Percentiles rank a stretch among this genome's conserved stretches.
These are phyloP conservation scores for Gynostemma pentaphyllum DNA, from an alignment of 306 rosid species.

Conservation along the genomic window DNA sequence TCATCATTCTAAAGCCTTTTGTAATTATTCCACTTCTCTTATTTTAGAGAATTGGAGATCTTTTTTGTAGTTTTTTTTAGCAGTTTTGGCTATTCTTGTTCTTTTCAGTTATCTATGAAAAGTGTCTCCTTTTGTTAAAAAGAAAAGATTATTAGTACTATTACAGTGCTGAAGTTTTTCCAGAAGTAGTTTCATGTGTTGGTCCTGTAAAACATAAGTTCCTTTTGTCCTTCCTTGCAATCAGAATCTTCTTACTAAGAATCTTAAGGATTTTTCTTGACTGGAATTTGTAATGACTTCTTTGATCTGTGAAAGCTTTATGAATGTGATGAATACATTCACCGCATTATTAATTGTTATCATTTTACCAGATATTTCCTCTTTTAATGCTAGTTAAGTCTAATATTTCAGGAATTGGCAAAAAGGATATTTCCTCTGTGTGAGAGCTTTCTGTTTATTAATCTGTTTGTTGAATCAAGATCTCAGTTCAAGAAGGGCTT, in stretches of 20 bases:
- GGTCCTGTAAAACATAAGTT: not conserved
- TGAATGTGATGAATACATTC: not conserved
- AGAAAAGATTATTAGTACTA: too few species aligned
- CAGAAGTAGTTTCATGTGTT: not conserved
- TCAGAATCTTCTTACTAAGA: not conserved
- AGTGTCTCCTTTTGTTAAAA: too few species aligned
- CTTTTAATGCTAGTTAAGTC: constrained; percentile 2
- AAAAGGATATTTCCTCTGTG: constrained; percentile 82
- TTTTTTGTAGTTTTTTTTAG: too few species aligned
- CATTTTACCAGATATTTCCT: not conserved
- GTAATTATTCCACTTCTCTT: too few species aligned
- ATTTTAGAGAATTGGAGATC: too few species aligned
- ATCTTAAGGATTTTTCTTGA: not conserved
- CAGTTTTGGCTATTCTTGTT: too few species aligned
- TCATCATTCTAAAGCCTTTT: too few species aligned
- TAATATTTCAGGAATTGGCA: constrained; percentile 65
- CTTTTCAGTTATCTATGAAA: too few species aligned
- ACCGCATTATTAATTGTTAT: not conserved
- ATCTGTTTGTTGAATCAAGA: constrained; percentile 74
- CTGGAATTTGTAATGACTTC: not conserved
- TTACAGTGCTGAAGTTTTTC: not conserved
- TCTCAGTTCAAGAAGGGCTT: constrained; percentile 90
- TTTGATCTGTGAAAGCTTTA: not conserved
- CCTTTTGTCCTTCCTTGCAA: not conserved
- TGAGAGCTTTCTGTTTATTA: constrained; percentile 67